Percentiles rank a stretch among this genome's conserved stretches.
These are phyloP conservation scores for Hemileia vastatrix DNA, from an alignment of 1,284 basidiomycete genomes.

Conservation along the genomic window DNA sequence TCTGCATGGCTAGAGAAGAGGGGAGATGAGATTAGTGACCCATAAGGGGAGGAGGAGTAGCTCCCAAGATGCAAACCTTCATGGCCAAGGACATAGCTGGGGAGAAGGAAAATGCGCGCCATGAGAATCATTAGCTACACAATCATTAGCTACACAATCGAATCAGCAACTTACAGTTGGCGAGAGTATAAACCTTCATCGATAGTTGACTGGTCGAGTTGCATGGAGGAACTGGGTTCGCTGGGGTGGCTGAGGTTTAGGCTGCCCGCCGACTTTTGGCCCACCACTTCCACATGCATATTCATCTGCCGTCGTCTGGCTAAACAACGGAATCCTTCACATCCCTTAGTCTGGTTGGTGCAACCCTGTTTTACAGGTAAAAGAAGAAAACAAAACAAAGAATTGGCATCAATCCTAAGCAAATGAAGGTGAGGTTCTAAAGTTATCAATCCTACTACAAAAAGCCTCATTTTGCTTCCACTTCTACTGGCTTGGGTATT, in stretches of 20 bases:
- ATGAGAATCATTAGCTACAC: conserved; percentile 14
- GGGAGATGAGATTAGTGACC: conserved; percentile 1
- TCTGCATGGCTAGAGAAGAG: conserved; percentile 69
- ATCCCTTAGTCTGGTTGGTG: no score
- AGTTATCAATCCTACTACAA: no score
- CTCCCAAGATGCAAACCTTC: conserved; percentile 57
- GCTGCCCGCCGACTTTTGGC: no score
- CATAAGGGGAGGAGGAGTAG: not conserved
- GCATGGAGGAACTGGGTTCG: conserved; percentile 13
- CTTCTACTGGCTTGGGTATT: no score
- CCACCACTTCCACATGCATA: no score
- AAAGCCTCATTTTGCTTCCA: no score
- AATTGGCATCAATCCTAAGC: no score
- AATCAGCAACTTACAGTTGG: conserved; percentile 63
- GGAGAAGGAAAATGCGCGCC: conserved; percentile 22
- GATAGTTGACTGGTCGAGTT: conserved; percentile 25
- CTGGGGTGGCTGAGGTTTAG: conserved; percentile 2
- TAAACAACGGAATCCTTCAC: no score
- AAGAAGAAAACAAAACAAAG: no score
- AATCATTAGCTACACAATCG: not conserved
- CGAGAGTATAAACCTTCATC: conserved; percentile 65
- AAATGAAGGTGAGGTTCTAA: no score
- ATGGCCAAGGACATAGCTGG: conserved; percentile 87
- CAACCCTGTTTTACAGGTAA: no score
- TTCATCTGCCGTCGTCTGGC: no score